Evolutionary conservation across 73 alveolate genomes (phyloP).

Genomic region (Paramecium primaurelia): DNA sequence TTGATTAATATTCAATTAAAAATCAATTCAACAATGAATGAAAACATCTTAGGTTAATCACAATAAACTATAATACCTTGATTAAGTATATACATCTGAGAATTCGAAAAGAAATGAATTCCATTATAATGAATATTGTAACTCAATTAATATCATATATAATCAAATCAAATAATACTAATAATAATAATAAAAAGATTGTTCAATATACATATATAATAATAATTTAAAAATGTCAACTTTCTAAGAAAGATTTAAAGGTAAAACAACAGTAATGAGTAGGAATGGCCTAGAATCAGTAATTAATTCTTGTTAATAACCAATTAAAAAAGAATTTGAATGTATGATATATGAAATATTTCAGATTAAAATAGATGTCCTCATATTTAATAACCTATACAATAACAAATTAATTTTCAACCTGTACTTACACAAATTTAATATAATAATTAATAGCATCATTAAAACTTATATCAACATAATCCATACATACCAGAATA

Average conservation of each 20-base stretch:
- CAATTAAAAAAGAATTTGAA: neutral
- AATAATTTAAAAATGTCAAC: neutral
- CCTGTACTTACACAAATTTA: neutral
- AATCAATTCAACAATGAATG: neutral
- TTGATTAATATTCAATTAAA: too few species aligned
- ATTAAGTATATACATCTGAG: neutral
- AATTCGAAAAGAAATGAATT: too few species aligned
- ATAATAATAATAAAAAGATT: neutral
- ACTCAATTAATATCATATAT: neutral
- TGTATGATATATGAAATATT: neutral
- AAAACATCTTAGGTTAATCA: neutral
- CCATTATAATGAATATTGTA: too few species aligned
- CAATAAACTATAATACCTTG: neutral
- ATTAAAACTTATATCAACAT: neutral
- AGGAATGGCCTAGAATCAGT: slow-evolving; percentile 39
- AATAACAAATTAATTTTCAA: neutral
- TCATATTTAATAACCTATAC: neutral
- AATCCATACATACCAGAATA: slow-evolving; percentile 11
- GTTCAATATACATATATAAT: neutral
- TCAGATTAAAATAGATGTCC: neutral
- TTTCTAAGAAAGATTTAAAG: slow-evolving; percentile 40
- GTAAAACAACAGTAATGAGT: slow-evolving; percentile 44
- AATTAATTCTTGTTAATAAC: neutral
- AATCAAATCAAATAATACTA: neutral
- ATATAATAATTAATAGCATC: neutral